Percentiles rank a stretch among this genome's conserved stretches.
Evolutionary conservation across 208 protist species (phyloP).

Genomic region (Crithidia acanthocephali): DNA sequence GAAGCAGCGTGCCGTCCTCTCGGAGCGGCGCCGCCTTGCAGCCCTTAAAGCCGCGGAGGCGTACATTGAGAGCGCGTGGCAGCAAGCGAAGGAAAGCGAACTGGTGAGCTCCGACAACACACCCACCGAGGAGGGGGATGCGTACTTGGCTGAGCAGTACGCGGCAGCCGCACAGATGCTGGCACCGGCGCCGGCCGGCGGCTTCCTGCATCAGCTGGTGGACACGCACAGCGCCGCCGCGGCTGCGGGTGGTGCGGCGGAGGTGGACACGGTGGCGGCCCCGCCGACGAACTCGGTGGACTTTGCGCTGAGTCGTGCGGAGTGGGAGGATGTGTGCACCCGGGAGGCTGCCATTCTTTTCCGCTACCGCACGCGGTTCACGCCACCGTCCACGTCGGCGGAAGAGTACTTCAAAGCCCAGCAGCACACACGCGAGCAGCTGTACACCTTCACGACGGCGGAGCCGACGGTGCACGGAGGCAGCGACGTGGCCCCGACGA

Average conservation of each 20-base stretch:
- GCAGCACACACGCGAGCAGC: conserved; percentile 26
- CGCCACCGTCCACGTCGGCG: conserved; percentile 9
- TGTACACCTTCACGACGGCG: conserved; percentile 36
- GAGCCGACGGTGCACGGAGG: conserved; percentile 13
- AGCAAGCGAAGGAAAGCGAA: conserved; percentile 57
- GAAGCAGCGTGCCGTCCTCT: conserved; percentile 35
- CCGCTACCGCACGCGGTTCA: conserved; percentile 36
- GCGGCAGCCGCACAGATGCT: conserved; percentile 61
- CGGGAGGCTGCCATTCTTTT: conserved; percentile 55
- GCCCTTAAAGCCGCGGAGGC: conserved; percentile 61
- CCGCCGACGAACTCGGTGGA: neutral
- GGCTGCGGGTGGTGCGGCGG: neutral
- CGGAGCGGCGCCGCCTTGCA: conserved; percentile 45
- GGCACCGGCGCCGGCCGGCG: conserved; percentile 9
- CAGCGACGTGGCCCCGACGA: conserved; percentile 39
- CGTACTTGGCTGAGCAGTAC: conserved; percentile 84
- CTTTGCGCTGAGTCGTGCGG: conserved; percentile 16
- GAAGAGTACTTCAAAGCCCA: conserved; percentile 35
- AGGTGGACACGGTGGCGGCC: neutral
- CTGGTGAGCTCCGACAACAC: conserved; percentile 33
- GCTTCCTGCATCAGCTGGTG: conserved; percentile 42
- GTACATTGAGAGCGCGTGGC: conserved; percentile 78
- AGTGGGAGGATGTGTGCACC: conserved; percentile 52
- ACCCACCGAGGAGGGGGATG: conserved; percentile 54
- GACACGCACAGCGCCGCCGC: conserved; percentile 22